phyloP scores from a whole-genome alignment of 192 early-diverging fungal genomes.

The Mortierella claussenii region DNA sequence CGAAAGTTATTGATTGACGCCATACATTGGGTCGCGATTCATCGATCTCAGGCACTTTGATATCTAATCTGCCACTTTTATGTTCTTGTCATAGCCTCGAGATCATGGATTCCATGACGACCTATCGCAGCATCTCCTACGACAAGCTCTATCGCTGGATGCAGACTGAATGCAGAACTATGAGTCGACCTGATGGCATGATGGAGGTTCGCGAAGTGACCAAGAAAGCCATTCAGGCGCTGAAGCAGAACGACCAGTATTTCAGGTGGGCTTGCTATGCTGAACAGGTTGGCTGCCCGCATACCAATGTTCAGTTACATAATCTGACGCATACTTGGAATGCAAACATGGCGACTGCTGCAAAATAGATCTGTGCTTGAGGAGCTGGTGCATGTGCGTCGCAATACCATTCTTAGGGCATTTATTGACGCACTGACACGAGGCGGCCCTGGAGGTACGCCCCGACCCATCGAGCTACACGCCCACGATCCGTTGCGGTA shows the following conservation, averaged over 20 bases:
- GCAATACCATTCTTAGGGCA: constrained; percentile 68
- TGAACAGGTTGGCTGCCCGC: too few species aligned
- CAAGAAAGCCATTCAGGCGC: constrained; percentile 70
- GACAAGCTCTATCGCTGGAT: constrained; percentile 83
- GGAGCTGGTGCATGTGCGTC: constrained; percentile 75
- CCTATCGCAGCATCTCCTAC: constrained; percentile 78
- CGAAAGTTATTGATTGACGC: neutral
- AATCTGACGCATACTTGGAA: neutral
- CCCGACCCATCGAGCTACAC: constrained; percentile 92
- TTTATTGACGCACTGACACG: constrained; percentile 81
- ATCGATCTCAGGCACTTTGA: neutral
- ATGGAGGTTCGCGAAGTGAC: constrained; percentile 74
- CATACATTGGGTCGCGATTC: neutral
- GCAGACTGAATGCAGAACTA: constrained; percentile 70
- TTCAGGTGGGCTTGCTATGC: constrained; percentile 69
- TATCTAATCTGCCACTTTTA: constrained; percentile 1
- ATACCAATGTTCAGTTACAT: too few species aligned
- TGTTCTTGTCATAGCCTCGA: constrained; percentile 58
- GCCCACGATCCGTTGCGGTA: constrained; percentile 93
- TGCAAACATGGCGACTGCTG: too few species aligned
- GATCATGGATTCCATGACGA: constrained; percentile 79
- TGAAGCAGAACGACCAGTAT: constrained; percentile 76
- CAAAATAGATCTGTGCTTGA: constrained; percentile 71
- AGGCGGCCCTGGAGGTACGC: constrained; percentile 80
- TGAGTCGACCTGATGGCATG: constrained; percentile 68